These are phyloP conservation scores for Arabidopsis arenosa DNA, from an alignment of 345 rosid species.

Conservation along the genomic window DNA sequence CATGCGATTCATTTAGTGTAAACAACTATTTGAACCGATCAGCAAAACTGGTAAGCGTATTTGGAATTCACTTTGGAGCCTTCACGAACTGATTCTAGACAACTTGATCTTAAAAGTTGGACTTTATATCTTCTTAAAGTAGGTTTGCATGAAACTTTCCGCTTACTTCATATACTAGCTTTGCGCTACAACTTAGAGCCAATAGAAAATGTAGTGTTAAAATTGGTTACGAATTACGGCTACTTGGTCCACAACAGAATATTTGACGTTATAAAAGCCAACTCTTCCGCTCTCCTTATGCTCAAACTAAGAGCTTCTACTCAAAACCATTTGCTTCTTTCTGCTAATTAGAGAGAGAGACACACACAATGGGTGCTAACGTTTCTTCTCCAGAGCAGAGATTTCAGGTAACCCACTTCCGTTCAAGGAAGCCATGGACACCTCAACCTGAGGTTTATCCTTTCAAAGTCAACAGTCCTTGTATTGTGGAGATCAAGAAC, in stretches of 20 bases:
- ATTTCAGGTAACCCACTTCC: conserved; percentile 8
- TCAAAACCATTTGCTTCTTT: conserved; percentile 21
- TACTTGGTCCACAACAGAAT: not conserved
- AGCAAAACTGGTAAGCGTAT: not conserved
- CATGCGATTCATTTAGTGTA: too few species aligned
- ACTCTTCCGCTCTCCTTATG: conserved; percentile 4
- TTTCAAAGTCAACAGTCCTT: conserved; percentile 22
- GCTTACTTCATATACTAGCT: not conserved
- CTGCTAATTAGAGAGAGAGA: not conserved
- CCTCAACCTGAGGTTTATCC: conserved; percentile 36
- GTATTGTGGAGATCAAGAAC: conserved; percentile 57
- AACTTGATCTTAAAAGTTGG: not conserved
- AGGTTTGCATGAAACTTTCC: not conserved
- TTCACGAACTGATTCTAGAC: conserved; percentile 3
- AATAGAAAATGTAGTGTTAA: not conserved
- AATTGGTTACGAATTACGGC: conserved; percentile 15
- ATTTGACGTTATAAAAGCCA: conserved; percentile 31
- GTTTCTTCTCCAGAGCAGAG: conserved; percentile 27
- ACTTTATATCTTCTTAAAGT: not conserved
- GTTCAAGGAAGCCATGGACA: conserved; percentile 30
- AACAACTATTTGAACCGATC: not conserved
- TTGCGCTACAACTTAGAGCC: not conserved
- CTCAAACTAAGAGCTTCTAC: conserved; percentile 16
- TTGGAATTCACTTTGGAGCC: not conserved
- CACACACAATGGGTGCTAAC: conserved; percentile 40